These are phyloP conservation scores for Hypholoma sublateritium DNA, from an alignment of 768 basidiomycete species.

Conservation along the genomic window DNA sequence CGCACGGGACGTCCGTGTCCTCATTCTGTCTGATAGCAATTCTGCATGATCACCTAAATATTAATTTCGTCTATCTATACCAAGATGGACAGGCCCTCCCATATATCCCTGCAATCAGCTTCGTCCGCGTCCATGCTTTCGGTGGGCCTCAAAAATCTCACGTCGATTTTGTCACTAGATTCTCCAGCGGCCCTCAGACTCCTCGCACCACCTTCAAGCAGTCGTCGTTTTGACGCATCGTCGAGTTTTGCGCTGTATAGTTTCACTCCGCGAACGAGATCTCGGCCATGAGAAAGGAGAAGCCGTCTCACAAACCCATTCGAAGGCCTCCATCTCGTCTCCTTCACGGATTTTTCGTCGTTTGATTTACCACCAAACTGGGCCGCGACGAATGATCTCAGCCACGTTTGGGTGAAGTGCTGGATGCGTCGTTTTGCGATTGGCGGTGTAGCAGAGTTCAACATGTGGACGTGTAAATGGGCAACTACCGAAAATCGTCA, in stretches of 20 bases:
- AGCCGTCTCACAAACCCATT: slow-evolving; percentile 18
- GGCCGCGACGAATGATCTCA: slow-evolving; percentile 12
- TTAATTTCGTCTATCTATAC: background rate
- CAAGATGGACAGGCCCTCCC: slow-evolving; percentile 2
- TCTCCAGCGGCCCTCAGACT: slow-evolving; percentile 22
- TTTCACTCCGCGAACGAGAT: slow-evolving; percentile 25
- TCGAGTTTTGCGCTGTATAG: slow-evolving; percentile 21
- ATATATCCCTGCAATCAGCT: background rate
- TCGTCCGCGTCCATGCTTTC: background rate
- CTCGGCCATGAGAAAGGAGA: slow-evolving; percentile 28
- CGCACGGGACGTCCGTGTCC: no score
- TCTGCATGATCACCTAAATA: no score
- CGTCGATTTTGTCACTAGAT: background rate
- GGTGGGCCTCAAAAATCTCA: slow-evolving; percentile 2
- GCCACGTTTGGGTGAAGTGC: slow-evolving; percentile 19
- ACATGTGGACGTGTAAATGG: slow-evolving; percentile 26
- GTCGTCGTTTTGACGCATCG: slow-evolving; percentile 12
- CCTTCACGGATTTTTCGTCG: no score
- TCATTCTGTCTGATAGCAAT: no score
- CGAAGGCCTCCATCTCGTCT: slow-evolving; percentile 7
- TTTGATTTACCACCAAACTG: background rate
- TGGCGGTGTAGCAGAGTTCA: slow-evolving; percentile 13
- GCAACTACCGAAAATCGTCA: slow-evolving; percentile 19
- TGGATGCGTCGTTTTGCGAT: slow-evolving; percentile 10
- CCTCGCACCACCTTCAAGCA: slow-evolving; percentile 19